Evolutionary conservation across 108 stramenopile species (phyloP).

Genomic region (Fragilariopsis cylindrus): DNA sequence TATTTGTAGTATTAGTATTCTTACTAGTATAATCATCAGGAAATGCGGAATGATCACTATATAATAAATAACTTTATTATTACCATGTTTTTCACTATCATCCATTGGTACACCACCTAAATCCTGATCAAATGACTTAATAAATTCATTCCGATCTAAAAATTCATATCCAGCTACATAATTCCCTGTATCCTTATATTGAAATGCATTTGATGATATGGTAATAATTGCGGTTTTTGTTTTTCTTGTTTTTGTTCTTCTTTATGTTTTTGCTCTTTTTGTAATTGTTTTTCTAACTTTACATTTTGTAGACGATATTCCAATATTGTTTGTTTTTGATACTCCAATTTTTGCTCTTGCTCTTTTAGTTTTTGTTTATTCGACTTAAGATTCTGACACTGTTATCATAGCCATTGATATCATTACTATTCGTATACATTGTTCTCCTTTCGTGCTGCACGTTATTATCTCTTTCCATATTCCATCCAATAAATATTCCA

Average conservation of each 20-base stretch:
- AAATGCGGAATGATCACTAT: slow-evolving; percentile 23
- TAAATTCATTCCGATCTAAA: slow-evolving; percentile 28
- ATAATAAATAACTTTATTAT: slow-evolving; percentile 28
- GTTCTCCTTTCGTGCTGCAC: no score
- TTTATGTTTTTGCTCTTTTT: no score
- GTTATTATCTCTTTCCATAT: neutral
- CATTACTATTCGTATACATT: no score
- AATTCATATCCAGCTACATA: neutral
- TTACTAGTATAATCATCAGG: no score
- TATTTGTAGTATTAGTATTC: slow-evolving; percentile 9
- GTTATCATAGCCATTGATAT: no score
- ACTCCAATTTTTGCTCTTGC: no score
- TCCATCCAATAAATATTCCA: slow-evolving; percentile 3
- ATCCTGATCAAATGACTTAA: neutral
- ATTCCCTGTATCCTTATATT: neutral
- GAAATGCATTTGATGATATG: neutral
- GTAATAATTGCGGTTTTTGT: neutral
- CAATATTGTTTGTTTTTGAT: no score
- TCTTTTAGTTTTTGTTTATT: no score
- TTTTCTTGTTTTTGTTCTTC: neutral
- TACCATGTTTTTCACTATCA: neutral
- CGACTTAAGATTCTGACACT: no score
- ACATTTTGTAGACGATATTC: no score
- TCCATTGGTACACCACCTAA: slow-evolving; percentile 31
- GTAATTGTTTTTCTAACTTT: no score